Base-by-base conservation (phyloP, 1,284 basidiomycete species). In the Ustilago nuda region DNA sequence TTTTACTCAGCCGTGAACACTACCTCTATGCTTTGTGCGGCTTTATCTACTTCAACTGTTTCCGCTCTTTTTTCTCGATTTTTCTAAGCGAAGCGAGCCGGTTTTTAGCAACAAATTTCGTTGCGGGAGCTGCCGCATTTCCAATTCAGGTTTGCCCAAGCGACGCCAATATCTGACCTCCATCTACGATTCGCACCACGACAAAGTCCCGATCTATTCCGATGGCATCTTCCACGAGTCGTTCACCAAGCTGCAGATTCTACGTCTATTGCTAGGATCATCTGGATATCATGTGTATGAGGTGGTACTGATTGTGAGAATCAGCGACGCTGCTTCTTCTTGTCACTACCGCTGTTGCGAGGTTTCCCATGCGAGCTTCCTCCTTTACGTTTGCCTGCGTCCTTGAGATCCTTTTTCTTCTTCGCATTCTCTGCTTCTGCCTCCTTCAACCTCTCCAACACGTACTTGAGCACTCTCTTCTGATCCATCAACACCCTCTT, bases 401-500 rank as follows among this genome's bases (percentile, higher is more conserved):
- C 70, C 50, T 67, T 72, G 8, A 50, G 56, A 46, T 46, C 59
- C 33, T 59, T 59, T n/a, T 12, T 51, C 17, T 12, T 51, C 50
- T 65, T 65, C n/a, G 56, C 56, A 13, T 41, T 45, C 56, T 63
- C 50, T 37, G 43, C 53, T 37, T 71, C 68, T 7, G 66, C 69
- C n/a, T 72, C 66, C 1, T 57, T 51, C 23, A 72, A 64, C 23
- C 61, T 36, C 19, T 69, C 72, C 4, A 70, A 33, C 32, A 79
- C 77, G 36, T 69, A 73, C 43, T 65, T 64, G 37, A 82, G 62
- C 7, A 77, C 73, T 0, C 75, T 56, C 61, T 73, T 72, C 43
- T 81, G 77, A 8, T 78, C 73, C 4, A 64, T 83, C 53, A 95
- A 80, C 23, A 94, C 91, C 32, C 89, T 87, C 87, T 94, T 94